phyloP scores from a whole-genome alignment of 2,329 filamentous ascomycete species.

The Penicillium sp. region DNA sequence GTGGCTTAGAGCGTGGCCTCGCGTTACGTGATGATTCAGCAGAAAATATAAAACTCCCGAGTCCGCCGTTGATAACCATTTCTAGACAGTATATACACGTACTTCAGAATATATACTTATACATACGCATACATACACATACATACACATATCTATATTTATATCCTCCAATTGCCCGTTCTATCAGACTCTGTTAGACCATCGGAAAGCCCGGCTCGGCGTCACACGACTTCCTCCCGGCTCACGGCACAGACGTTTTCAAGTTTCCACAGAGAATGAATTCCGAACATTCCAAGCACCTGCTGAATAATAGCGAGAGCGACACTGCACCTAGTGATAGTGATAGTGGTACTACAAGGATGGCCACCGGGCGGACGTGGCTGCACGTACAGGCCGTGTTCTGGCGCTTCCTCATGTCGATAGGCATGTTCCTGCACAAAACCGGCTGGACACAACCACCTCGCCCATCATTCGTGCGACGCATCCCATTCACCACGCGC shows the following conservation, averaged over 20 bases:
- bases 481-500: constrained; percentile 49
- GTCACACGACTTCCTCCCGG: not conserved
- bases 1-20: not conserved
- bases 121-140: not conserved
- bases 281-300: not conserved
- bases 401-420: constrained; percentile 64
- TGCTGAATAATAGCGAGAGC: not conserved
- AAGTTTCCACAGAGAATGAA: not conserved
- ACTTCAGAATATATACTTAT: no score
- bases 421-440: constrained; percentile 66
- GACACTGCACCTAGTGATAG: not conserved
- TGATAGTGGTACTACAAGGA: no score
- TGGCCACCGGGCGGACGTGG: constrained; percentile 51
- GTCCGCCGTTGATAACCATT: no score
- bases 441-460: constrained; percentile 59
- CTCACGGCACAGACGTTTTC: no score
- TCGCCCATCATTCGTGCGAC: constrained; percentile 55
- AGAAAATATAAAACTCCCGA: no score
- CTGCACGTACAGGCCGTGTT: constrained; percentile 61
- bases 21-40: not conserved
- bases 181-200: no score
- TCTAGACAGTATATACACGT: no score
- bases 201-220: not conserved
- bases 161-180: no score
- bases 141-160: not conserved